phyloP scores from a whole-genome alignment of 2,329 filamentous ascomycete genomes.

The Xylaria sp. region DNA sequence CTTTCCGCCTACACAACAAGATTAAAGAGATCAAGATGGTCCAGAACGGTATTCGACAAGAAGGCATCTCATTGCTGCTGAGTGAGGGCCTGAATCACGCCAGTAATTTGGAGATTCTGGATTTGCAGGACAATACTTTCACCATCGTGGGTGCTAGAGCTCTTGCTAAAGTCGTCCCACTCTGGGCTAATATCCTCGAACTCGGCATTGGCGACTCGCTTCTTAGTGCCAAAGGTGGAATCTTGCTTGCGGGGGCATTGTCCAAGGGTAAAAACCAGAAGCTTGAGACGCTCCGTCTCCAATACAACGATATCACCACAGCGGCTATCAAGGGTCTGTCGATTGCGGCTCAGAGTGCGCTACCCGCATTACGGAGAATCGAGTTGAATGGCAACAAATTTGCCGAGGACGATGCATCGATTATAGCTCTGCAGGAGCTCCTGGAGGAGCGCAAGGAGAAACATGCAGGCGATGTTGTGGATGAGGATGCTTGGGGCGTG shows the following conservation, averaged over 20 bases:
- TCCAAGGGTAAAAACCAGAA: constrained; percentile 79
- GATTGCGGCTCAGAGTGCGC: constrained; percentile 70
- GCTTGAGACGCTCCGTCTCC: constrained; percentile 82
- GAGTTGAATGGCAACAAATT: constrained; percentile 98
- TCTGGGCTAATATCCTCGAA: constrained; percentile 81
- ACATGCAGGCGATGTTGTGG: constrained; percentile 69
- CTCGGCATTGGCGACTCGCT: constrained; percentile 91
- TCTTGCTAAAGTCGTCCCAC: constrained; percentile 76
- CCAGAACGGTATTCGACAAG: constrained; percentile 95
- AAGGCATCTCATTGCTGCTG: constrained; percentile 86
- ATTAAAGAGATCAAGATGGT: constrained; percentile 95
- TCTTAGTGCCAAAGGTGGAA: constrained; percentile 79
- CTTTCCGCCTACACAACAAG: constrained; percentile 83
- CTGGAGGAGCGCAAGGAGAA: constrained; percentile 83
- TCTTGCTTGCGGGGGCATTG: constrained; percentile 78
- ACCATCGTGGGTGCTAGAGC: constrained; percentile 82
- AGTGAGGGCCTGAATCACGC: constrained; percentile 80
- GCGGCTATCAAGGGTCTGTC: constrained; percentile 78
- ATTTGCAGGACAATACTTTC: constrained; percentile 98
- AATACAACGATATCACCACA: constrained; percentile 93
- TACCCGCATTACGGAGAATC: constrained; percentile 83
- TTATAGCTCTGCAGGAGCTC: constrained; percentile 74
- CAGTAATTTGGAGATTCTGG: constrained; percentile 75
- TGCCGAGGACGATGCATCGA: constrained; percentile 79
- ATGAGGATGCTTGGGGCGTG: constrained; percentile 85